Evolutionary conservation across 371 early-diverging fungal species (phyloP).

Genomic region (Mortierella sp.): DNA sequence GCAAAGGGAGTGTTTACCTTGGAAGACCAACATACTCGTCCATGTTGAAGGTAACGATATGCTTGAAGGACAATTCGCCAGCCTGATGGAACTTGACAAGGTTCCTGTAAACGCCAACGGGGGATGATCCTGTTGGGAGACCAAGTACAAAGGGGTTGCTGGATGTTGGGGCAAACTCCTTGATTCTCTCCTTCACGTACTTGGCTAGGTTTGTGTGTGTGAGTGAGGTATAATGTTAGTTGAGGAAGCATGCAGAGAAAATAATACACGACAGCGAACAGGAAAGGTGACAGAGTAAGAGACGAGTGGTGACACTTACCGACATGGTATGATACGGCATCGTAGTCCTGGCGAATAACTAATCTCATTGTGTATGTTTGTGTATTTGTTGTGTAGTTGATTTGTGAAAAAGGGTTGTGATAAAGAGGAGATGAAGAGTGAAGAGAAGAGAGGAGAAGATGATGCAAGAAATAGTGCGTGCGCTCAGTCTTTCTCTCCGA

Average conservation of each 20-base stretch:
- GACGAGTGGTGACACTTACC: slow-evolving; percentile 59
- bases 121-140: slow-evolving; percentile 90
- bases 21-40: slow-evolving; percentile 80
- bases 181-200: slow-evolving; percentile 87
- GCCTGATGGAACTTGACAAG: slow-evolving; percentile 72
- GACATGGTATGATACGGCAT: slow-evolving; percentile 74
- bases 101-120: slow-evolving; percentile 79
- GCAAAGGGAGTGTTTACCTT: slow-evolving; percentile 1
- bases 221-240: not conserved
- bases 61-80: slow-evolving; percentile 72
- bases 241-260: not conserved
- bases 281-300: not conserved
- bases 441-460: not conserved
- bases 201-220: slow-evolving; percentile 64
- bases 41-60: slow-evolving; percentile 84
- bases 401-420: too few relatives aligned
- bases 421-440: not conserved
- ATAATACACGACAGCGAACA: not conserved
- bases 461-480: too few relatives aligned
- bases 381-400: not conserved
- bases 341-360: slow-evolving; percentile 78
- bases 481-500: too few relatives aligned
- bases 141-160: slow-evolving; percentile 89
- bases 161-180: slow-evolving; percentile 81
- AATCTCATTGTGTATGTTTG: slow-evolving; percentile 69